Percentiles rank a stretch among this genome's conserved stretches.
These are phyloP conservation scores for Neofusicoccum ribis DNA, from an alignment of 2,329 filamentous ascomycete species.

Conservation along the genomic window DNA sequence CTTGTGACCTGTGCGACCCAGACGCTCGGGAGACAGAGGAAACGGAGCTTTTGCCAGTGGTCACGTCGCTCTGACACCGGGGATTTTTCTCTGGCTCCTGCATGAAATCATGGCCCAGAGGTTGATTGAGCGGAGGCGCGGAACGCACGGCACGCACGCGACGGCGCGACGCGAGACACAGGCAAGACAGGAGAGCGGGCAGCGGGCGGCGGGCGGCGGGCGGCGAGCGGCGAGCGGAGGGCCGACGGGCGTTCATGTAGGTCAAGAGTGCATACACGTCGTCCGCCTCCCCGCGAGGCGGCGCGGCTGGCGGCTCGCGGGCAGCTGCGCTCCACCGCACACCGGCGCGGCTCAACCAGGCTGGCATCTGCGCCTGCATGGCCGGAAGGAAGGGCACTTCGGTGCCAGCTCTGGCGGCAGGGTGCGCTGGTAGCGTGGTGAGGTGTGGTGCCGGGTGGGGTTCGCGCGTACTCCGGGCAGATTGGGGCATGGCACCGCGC, in stretches of 20 bases:
- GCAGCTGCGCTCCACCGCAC: not conserved
- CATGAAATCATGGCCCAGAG: constrained; percentile 6
- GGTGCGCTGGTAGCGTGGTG: not conserved
- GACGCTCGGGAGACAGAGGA: constrained; percentile 15
- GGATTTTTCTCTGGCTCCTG: constrained; percentile 8
- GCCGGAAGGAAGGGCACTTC: not conserved
- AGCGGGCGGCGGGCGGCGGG: not conserved
- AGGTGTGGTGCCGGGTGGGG: not conserved
- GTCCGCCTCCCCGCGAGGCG: too few species aligned
- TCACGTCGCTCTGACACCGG: constrained; percentile 1
- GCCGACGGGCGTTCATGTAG: not conserved
- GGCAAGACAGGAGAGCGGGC: not conserved
- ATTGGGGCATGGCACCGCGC: not conserved
- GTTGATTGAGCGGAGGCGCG: constrained; percentile 5
- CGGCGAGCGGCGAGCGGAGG: not conserved
- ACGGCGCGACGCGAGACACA: not conserved
- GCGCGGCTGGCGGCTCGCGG: too few species aligned
- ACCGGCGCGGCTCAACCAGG: not conserved
- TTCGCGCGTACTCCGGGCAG: not conserved
- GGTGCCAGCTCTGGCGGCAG: not conserved
- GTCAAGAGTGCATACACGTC: not conserved
- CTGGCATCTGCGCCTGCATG: not conserved
- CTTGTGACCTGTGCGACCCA: constrained; percentile 14
- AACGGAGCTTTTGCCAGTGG: constrained; percentile 8
- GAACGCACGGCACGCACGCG: constrained; percentile 7